Conservation (phyloP, 2,329 filamentous ascomycete genomes). For the Knoxdaviesia capensis region DNA sequence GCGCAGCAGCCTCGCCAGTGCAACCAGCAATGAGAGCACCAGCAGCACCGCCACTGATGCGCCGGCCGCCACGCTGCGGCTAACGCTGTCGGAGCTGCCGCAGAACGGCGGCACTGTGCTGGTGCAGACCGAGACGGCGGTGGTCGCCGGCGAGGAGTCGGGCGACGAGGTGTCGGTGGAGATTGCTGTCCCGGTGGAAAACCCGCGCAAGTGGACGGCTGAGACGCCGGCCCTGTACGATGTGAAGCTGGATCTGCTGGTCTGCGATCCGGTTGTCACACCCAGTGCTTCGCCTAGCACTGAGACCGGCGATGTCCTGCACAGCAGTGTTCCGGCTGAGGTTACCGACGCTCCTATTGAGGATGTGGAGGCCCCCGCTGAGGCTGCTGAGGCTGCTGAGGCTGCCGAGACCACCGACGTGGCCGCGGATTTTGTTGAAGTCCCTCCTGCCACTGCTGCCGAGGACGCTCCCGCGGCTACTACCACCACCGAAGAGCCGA, state of each 20-base stretch:
- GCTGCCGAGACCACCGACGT: too few species aligned
- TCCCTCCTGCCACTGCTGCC: constrained; percentile 10
- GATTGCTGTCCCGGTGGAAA: constrained; percentile 18
- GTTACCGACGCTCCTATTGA: too few species aligned
- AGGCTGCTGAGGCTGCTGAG: too few species aligned
- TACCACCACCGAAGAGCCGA: too few species aligned
- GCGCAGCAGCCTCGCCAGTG: constrained; percentile 7
- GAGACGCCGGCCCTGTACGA: constrained; percentile 43
- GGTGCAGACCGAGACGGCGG: constrained; percentile 8
- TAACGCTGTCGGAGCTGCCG: constrained; percentile 21
- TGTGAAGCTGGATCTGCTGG: constrained; percentile 17
- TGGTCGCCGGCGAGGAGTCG: constrained; percentile 8
- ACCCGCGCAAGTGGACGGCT: constrained; percentile 48
- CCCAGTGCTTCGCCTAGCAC: too few species aligned
- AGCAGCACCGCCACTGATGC: constrained; percentile 13
- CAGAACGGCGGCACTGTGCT: constrained; percentile 14
- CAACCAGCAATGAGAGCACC: constrained; percentile 3
- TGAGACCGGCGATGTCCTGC: too few species aligned
- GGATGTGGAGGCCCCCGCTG: too few species aligned
- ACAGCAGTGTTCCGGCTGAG: too few species aligned
- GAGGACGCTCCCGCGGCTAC: constrained; percentile 1
- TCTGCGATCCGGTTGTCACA: too few species aligned
- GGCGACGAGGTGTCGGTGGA: constrained; percentile 9
- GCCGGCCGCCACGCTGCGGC: neutral
- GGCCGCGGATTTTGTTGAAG: too few species aligned